Percentiles rank a stretch among this genome's conserved stretches.
Conservation (phyloP, 352 stramenopile species). For the Halophytophthora polymorphica region DNA sequence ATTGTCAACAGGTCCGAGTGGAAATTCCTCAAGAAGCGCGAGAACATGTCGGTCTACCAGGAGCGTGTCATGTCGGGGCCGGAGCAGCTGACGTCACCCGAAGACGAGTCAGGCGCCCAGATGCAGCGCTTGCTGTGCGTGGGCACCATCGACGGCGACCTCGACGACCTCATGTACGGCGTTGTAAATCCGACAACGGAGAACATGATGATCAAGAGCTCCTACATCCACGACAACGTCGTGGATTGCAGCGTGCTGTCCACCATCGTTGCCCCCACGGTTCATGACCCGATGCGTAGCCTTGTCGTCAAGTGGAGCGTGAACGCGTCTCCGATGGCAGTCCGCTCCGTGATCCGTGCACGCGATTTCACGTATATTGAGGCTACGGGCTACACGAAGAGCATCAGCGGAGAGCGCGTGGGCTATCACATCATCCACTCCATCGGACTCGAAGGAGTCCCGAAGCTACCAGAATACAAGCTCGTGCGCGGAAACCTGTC, state of each 20-base stretch:
- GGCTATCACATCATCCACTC: constrained; percentile 38
- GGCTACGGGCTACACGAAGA: constrained; percentile 26
- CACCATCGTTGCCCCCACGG: constrained; percentile 10
- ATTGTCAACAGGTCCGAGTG: too few relatives aligned
- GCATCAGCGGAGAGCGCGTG: constrained; percentile 27
- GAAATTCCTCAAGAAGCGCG: constrained; percentile 35
- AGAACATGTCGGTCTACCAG: constrained; percentile 36
- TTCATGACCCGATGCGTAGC: constrained; percentile 23
- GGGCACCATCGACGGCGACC: constrained; percentile 25
- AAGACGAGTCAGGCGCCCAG: too few relatives aligned
- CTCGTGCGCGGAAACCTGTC: constrained; percentile 33
- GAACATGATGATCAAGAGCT: constrained; percentile 27
- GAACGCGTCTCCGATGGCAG: constrained; percentile 12
- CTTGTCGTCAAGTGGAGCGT: constrained; percentile 34
- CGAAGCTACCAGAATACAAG: constrained; percentile 14
- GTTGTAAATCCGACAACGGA: constrained; percentile 19
- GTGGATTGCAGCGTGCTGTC: constrained; percentile 27
- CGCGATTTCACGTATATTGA: constrained; percentile 44
- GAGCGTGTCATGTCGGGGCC: constrained; percentile 12
- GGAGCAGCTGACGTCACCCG: too few relatives aligned
- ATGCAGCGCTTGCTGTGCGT: constrained; percentile 20
- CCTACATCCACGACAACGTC: constrained; percentile 25
- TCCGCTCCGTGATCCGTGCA: constrained; percentile 28
- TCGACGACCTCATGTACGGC: constrained; percentile 34
- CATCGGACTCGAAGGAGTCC: constrained; percentile 15